Evolutionary conservation across 805 yeast species (phyloP).

Genomic region (Lachancea sp.): DNA sequence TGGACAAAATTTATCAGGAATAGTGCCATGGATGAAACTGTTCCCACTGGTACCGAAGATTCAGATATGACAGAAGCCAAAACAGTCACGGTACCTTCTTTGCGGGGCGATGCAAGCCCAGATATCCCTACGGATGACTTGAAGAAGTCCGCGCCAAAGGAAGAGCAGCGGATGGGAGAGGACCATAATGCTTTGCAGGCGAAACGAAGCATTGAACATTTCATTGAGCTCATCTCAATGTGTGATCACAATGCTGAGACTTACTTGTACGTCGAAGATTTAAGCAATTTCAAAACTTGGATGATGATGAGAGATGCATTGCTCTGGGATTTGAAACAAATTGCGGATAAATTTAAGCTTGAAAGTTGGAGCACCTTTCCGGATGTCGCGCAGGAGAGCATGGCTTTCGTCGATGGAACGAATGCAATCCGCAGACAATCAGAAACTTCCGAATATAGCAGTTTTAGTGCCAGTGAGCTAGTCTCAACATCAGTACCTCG

Average conservation of each 20-base stretch:
- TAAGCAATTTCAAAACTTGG: constrained; percentile 31
- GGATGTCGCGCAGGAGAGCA: neutral
- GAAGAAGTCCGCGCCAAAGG: constrained; percentile 14
- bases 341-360: constrained; percentile 3
- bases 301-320: constrained; percentile 30
- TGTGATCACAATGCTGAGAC: constrained; percentile 31
- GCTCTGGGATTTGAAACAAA: constrained; percentile 28
- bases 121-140: neutral
- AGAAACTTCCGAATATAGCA: constrained; percentile 17
- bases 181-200: constrained; percentile 8
- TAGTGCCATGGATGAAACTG: neutral
- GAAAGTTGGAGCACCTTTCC: constrained; percentile 1
- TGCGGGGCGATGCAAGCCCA: neutral
- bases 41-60: neutral
- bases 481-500: constrained; percentile 2
- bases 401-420: neutral
- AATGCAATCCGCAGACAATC: constrained; percentile 6
- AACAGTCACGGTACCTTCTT: neutral
- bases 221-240: constrained; percentile 25
- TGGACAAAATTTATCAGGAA: constrained; percentile 27
- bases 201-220: constrained; percentile 17
- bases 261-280: constrained; percentile 28
- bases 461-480: constrained; percentile 20
- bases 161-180: neutral
- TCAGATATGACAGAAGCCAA: neutral